Base-by-base conservation (phyloP, 1,284 basidiomycete genomes). In the Schizopora paradoxa region DNA sequence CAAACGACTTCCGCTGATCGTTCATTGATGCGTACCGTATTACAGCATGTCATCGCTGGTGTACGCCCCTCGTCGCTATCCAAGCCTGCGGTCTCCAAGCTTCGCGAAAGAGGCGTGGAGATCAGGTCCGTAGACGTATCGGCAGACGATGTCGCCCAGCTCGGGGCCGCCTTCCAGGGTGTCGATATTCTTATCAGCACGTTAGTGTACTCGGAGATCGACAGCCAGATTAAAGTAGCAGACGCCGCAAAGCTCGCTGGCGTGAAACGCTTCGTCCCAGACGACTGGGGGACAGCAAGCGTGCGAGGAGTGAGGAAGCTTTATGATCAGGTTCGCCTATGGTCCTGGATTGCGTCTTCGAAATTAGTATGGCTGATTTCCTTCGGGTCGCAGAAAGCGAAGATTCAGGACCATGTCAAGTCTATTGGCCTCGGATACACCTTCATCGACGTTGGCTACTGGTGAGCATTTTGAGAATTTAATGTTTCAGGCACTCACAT, bases 361-460 rank as follows among this genome's bases (percentile, higher is more conserved):
- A 13, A 22, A 13, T 43, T 6, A 18, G 13, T 43, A 43, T n/a
- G 7, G 34, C 21, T 21, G 37, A 22, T 19, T 7, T 5, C 6
- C 40, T 22, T 31, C 28, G 28, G 28, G 10, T 8, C 8, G 28
- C 19, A 53, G 51, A 53, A 53, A 51, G 21, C 38, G 10, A 34
- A 1, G 2, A 42, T 48, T 4, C 45, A 33, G 7, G 34, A 50
- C 7, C 42, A 42, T 22, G 31, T 51, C 19, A 43, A 43, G 25
- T 38, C 45, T 5, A 22, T 39, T 16, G 51, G 49, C 6, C 6
- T 53, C 10, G 32, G 28, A 1, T 48, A 53, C 19, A 53, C 51
- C 16, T 48, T 53, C 27, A 45, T 53, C 11, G 49, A 51, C 34
- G 37, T 53, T n/a, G 51, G 51, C 4, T 48, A 45, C 38, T 53